Percentiles rank a stretch among this genome's conserved stretches.
Evolutionary conservation across 2,329 filamentous ascomycete genomes (phyloP).

Genomic region (Paradendryphiella salina): DNA sequence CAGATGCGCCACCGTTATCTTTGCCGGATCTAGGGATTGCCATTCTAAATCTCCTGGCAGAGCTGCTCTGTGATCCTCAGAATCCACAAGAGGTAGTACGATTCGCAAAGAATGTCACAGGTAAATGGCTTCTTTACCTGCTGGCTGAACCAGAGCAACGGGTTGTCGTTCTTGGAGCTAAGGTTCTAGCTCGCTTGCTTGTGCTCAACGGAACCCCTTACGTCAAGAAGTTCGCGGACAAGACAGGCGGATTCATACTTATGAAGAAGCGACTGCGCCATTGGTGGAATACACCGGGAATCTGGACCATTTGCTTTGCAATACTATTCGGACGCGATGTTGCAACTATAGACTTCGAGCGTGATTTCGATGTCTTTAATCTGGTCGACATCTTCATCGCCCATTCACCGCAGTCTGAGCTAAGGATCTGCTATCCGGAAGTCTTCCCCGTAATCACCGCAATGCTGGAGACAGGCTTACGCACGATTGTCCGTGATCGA

Average conservation of each 20-base stretch:
- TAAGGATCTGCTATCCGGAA: conserved; percentile 74
- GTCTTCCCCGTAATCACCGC: conserved; percentile 76
- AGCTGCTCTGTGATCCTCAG: conserved; percentile 73
- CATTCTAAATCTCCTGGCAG: conserved; percentile 76
- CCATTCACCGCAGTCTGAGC: conserved; percentile 47
- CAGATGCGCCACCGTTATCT: conserved; percentile 45
- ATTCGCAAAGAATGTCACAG: conserved; percentile 92
- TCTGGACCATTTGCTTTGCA: conserved; percentile 88
- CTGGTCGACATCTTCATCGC: conserved; percentile 71
- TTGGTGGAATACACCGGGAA: conserved; percentile 83
- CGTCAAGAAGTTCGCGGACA: conserved; percentile 80
- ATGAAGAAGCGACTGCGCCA: conserved; percentile 79
- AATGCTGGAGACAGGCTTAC: conserved; percentile 85
- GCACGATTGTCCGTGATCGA: conserved; percentile 49
- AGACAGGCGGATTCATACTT: conserved; percentile 84
- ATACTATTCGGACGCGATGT: conserved; percentile 86
- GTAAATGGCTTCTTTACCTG: conserved; percentile 94
- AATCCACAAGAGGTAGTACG: conserved; percentile 73
- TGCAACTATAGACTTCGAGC: conserved; percentile 71
- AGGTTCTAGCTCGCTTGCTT: conserved; percentile 80
- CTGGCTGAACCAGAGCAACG: conserved; percentile 83
- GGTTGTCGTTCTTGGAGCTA: conserved; percentile 77
- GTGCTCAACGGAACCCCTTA: conserved; percentile 81
- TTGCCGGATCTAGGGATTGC: conserved; percentile 73
- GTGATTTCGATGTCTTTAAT: conserved; percentile 72